Evolutionary conservation across 2,329 filamentous ascomycete genomes (phyloP).

Genomic region (Fusarium poae): DNA sequence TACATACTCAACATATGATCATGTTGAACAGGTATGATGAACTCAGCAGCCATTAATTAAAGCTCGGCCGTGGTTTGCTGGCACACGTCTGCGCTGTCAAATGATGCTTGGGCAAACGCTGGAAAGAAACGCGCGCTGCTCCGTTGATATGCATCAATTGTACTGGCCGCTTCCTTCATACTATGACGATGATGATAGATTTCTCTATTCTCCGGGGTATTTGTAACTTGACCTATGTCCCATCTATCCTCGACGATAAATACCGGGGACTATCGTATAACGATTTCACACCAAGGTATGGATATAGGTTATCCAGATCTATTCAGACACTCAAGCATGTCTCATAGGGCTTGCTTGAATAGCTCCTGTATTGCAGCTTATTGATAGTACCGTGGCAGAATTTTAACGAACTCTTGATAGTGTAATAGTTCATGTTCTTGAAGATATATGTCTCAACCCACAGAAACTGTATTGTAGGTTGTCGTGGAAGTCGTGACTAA

Average conservation of each 20-base stretch:
- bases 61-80: slow-evolving; percentile 4
- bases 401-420: not conserved
- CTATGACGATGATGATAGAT: slow-evolving; percentile 24
- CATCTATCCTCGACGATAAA: not conserved
- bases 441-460: not conserved
- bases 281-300: not conserved
- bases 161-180: slow-evolving; percentile 6
- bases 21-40: not conserved
- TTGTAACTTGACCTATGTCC: not conserved
- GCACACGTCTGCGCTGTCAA: slow-evolving; percentile 1
- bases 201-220: not conserved
- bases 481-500: not conserved
- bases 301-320: not conserved
- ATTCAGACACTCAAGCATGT: not conserved
- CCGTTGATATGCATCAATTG: slow-evolving; percentile 7
- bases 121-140: slow-evolving; percentile 35
- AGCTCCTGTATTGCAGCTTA: not conserved
- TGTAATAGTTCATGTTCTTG: not conserved
- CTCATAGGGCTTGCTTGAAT: not conserved
- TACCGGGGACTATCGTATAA: slow-evolving; percentile 18
- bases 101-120: slow-evolving; percentile 23
- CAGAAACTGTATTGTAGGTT: too few relatives aligned
- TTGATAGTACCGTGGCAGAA: not conserved
- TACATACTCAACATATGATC: not conserved
- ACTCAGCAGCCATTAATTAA: not conserved